A percentile compares a stretch with the other conserved stretches of the same genome.
Conservation (phyloP, 345 rosid genomes). For the Hibiscus trionum region DNA sequence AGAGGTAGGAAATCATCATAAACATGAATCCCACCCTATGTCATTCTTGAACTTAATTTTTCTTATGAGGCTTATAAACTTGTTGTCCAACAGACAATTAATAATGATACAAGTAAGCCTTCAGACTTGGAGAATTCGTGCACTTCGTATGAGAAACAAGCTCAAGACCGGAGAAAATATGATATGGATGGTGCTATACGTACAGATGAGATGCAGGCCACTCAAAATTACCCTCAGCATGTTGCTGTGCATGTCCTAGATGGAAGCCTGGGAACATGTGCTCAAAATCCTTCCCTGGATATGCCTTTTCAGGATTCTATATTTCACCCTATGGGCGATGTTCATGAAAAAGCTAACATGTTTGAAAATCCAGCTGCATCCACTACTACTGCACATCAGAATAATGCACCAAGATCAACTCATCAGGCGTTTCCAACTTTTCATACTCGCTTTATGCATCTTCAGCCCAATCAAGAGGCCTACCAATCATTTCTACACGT, state of each 20-base stretch:
- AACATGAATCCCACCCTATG: conserved; percentile 13
- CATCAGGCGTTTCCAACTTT: conserved; percentile 47
- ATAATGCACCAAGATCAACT: conserved; percentile 29
- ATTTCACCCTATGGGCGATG: conserved; percentile 42
- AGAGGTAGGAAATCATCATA: conserved; percentile 33
- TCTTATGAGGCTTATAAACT: conserved; percentile 22
- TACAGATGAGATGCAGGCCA: conserved; percentile 37
- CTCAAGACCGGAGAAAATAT: conserved; percentile 28
- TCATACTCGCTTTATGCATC: conserved; percentile 40
- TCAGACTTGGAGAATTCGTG: conserved; percentile 32
- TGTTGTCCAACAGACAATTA: conserved; percentile 36
- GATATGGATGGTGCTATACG: conserved; percentile 21
- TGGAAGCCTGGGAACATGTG: conserved; percentile 37
- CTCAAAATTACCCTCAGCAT: conserved; percentile 48
- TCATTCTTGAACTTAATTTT: conserved; percentile 27
- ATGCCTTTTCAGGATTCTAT: conserved; percentile 35
- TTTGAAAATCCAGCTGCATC: conserved; percentile 47
- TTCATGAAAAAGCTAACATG: conserved; percentile 30
- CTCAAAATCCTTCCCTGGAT: conserved; percentile 36
- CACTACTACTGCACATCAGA: conserved; percentile 39
- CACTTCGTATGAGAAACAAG: conserved; percentile 27
- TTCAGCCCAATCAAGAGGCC: conserved; percentile 51
- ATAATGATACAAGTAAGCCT: conserved; percentile 39
- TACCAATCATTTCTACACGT: conserved; percentile 59
- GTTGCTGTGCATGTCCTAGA: conserved; percentile 40